These are phyloP conservation scores for Allium fistulosum DNA, from an alignment of 106 monocot genomes.

Conservation along the genomic window DNA sequence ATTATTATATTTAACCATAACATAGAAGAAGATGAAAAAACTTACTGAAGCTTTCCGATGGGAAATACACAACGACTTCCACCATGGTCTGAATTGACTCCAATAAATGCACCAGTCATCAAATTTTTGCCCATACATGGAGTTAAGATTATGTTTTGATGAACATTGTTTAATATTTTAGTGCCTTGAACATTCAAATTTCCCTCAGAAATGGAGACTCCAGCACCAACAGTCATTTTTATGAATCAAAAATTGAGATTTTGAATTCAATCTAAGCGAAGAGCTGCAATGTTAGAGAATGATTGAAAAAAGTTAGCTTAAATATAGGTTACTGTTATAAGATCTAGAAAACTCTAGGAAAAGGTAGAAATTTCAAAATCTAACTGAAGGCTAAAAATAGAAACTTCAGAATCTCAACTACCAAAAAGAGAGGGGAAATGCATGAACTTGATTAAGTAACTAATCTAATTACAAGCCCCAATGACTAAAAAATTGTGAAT, in stretches of 20 bases:
- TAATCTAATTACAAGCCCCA: too few species aligned
- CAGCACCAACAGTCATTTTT: conserved; percentile 68
- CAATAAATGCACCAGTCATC: conserved; percentile 53
- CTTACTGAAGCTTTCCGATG: conserved; percentile 54
- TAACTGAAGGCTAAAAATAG: too few species aligned
- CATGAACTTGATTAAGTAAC: too few species aligned
- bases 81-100: conserved; percentile 34
- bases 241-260: neutral
- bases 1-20: neutral
- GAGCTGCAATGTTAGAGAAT: too few species aligned
- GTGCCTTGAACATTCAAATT: conserved; percentile 43
- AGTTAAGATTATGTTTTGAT: conserved; percentile 47
- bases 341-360: too few species aligned
- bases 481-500: too few species aligned
- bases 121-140: conserved; percentile 32
- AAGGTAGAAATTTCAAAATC: too few species aligned
- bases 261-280: too few species aligned
- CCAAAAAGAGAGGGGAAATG: too few species aligned
- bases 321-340: too few species aligned
- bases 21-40: neutral
- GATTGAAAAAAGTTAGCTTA: too few species aligned
- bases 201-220: conserved; percentile 45
- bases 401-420: too few species aligned
- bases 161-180: conserved; percentile 41
- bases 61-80: conserved; percentile 55